Conservation (phyloP, 257 asterid species). For the Solanum medicagineum region DNA sequence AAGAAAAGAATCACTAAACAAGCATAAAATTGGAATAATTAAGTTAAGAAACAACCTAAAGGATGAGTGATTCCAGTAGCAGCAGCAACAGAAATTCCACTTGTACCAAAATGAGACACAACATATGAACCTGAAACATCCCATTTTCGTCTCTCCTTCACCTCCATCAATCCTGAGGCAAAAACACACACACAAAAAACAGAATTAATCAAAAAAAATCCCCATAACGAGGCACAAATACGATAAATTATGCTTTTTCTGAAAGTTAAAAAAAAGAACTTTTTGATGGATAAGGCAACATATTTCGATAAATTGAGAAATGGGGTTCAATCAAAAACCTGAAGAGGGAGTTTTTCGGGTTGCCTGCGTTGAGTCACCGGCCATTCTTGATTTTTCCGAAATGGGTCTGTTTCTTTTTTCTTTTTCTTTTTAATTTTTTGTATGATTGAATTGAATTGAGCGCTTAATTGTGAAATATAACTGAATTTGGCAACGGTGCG, state of each 20-base stretch:
- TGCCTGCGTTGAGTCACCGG: not conserved
- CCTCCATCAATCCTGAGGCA: slow-evolving; percentile 14
- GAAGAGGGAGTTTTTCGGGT: slow-evolving; percentile 7
- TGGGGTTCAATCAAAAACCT: not conserved
- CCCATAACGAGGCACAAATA: not conserved
- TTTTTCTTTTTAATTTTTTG: not conserved
- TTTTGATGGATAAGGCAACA: not conserved
- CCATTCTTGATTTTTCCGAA: slow-evolving; percentile 1
- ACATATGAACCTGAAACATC: slow-evolving; percentile 49
- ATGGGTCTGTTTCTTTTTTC: not conserved
- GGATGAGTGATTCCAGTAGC: slow-evolving; percentile 93
- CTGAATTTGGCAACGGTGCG: not conserved
- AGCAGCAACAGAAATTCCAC: slow-evolving; percentile 84
- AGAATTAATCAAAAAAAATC: not conserved
- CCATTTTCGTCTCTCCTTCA: slow-evolving; percentile 27
- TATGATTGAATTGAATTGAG: not conserved
- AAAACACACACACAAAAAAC: not conserved
- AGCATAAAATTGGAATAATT: not conserved
- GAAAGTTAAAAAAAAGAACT: not conserved
- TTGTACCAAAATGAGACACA: slow-evolving; percentile 65
- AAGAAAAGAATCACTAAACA: not conserved
- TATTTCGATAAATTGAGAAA: not conserved
- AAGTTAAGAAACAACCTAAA: slow-evolving; percentile 31
- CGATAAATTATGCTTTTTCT: not conserved
- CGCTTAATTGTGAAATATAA: not conserved